A percentile compares a stretch with the other conserved stretches of the same genome.
Evolutionary conservation across 139 green algal species (phyloP).

Genomic region (Mychonastes homosphaera): DNA sequence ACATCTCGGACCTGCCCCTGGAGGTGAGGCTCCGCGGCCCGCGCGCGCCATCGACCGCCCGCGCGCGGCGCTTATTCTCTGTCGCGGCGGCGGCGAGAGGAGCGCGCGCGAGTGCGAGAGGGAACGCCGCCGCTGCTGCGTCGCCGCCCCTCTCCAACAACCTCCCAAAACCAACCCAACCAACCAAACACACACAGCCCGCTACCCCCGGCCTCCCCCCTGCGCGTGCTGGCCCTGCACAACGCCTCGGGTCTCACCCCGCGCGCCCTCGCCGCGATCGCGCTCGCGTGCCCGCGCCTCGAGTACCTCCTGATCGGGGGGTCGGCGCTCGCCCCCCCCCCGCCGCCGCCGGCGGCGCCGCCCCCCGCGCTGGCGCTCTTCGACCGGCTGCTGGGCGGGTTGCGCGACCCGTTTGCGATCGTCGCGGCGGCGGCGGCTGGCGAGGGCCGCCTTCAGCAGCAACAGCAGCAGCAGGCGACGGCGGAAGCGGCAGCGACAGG

Average conservation of each 20-base stretch:
- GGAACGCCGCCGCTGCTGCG: too few species aligned
- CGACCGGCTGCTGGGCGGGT: not conserved
- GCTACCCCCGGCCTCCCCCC: not conserved
- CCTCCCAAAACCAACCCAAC: too few species aligned
- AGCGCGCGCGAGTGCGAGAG: too few species aligned
- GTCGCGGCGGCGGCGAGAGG: too few species aligned
- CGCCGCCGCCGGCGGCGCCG: not conserved
- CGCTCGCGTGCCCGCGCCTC: conserved; percentile 33
- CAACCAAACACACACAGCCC: too few species aligned
- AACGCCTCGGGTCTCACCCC: conserved; percentile 34
- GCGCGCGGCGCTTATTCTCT: too few species aligned
- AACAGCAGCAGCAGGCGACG: not conserved
- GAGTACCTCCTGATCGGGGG: conserved; percentile 50
- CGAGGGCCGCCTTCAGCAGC: too few species aligned
- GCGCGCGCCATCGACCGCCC: too few species aligned
- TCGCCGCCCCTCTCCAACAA: too few species aligned
- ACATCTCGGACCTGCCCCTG: too few species aligned
- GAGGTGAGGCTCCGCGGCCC: too few species aligned
- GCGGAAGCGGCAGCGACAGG: not conserved
- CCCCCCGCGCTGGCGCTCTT: not conserved
- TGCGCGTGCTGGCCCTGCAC: conserved; percentile 41
- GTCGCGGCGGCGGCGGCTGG: too few species aligned
- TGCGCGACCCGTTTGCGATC: not conserved
- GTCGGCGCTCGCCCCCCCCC: conserved; percentile 10
- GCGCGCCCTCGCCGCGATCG: conserved; percentile 24